These are phyloP conservation scores for Erucastrum elatum DNA, from an alignment of 345 rosid genomes.

Conservation along the genomic window DNA sequence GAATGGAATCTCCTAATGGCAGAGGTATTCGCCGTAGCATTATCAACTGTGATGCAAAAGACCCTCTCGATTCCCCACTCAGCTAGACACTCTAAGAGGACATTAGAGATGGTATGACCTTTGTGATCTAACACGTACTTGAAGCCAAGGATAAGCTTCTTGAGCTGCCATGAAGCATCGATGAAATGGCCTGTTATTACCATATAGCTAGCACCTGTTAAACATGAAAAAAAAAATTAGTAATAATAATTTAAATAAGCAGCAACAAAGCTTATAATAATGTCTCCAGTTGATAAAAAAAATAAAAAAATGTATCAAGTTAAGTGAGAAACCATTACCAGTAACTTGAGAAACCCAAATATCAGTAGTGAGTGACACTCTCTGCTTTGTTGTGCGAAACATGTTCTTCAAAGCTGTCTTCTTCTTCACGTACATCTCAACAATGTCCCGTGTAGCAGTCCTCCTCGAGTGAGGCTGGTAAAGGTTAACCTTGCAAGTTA, in stretches of 20 bases:
- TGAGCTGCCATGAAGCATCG: not conserved
- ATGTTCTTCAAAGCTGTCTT: not conserved
- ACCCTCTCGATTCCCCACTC: not conserved
- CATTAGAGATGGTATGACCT: not conserved
- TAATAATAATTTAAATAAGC: no score
- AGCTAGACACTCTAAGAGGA: not conserved
- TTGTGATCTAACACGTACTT: not conserved
- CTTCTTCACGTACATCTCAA: not conserved
- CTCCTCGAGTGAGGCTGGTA: not conserved
- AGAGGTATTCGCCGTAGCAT: not conserved
- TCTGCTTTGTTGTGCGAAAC: not conserved
- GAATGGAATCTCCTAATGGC: not conserved
- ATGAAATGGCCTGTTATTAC: not conserved
- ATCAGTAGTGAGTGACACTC: not conserved
- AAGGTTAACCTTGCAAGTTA: not conserved
- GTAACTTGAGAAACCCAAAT: not conserved
- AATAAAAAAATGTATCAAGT: no score
- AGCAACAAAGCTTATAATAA: no score
- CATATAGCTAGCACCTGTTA: not conserved
- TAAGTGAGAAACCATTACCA: not conserved
- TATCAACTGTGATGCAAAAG: not conserved
- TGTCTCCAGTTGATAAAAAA: no score
- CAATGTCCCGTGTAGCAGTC: not conserved
- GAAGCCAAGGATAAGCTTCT: not conserved
- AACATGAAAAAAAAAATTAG: not conserved